Evolutionary conservation across 1,139 yeast genomes (phyloP), one percentile per base, ranked within the genome.

Genomic region (Hemisphaericaspora subhashii): DNA sequence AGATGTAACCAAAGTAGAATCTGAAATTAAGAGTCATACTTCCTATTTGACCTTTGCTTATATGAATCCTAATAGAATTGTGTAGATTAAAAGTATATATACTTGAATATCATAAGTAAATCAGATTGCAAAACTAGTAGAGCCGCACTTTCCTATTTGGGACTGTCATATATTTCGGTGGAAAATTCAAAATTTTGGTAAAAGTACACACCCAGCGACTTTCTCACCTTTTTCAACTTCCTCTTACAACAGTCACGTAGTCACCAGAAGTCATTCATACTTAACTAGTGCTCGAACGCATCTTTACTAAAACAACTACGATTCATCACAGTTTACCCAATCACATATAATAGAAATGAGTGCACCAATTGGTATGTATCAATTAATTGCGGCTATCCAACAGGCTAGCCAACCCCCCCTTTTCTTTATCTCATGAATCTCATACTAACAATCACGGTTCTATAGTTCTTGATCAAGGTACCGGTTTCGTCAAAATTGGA

Each of bases 391-490:
- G n/a, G n/a, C n/a, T n/a, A n/a, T n/a, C n/a, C n/a, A n/a, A n/a
- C n/a, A n/a, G n/a, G n/a, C n/a, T n/a, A n/a, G n/a, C n/a, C 12
- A 11, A 11, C 30, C 21, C 21, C n/a, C 12, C 14, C n/a, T 28
- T 11, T 13, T 14, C 16, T 17, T 8, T 23, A 23, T 9, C 25
- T 11, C 25, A 23, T 6, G 22, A 20, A 20, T 20, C 5, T 6
- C 22, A 23, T 26, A 28, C 36, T 33, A 37, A 33, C 36, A 12
- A 16, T 2, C 14, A 16, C 11, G 11, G 31, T 17, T 10, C 22
- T 24, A 26, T 56, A 81, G 98, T 92, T 54, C 89, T 94, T 54
- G 99, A 92, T 68, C 98, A 94, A 72, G 99, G 99, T 70, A 92
- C 99, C 35, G 99, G 99, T 47, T 92, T 92, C 60, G 92, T 85